Evolutionary conservation across 352 stramenopile genomes (phyloP), one percentile per base, ranked within the genome.

Genomic region (Elongisporangium prolatum): DNA sequence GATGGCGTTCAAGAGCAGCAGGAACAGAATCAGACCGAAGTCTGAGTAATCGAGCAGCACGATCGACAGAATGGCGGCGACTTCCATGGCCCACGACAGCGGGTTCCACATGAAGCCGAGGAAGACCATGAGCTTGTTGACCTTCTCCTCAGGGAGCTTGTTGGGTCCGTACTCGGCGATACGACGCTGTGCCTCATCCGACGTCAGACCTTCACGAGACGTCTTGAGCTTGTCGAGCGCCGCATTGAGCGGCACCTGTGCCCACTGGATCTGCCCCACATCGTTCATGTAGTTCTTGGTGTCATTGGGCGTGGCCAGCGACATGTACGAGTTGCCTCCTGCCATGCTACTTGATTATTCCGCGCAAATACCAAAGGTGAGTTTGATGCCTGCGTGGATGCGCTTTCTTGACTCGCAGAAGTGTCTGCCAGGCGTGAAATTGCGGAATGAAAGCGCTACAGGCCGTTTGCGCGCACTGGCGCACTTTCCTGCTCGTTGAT

Each of bases 151-250:
- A 13, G 84, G 84, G 6, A 94, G 74, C 69, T 89, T 87, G 79
- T 94, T 94, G 1, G 83, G 79, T 17, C 85, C 85, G 55, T 91
- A 89, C 67, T 91, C 75, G 54, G 72, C 70, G 47, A 92, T 67
- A 60, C 82, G 82, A 65, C 77, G 82, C 59, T 90, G 68, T 18
- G 85, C 85, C 60, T 94, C 85, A 25, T 80, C 72, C n/a, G 72
- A 78, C 20, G 79, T 92, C 13, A 95, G 63, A 40, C 85, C 85
- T 50, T 89, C 70, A 17, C 79, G 77, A 6, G 75, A 73, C 52
- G 83, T 72, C 69, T 86, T 89, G 63, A 93, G 77, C 72, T 92
- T 91, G 73, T 92, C 83, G 13, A 95, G 70, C 50, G 83, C 83
- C 5, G 79, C 83, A 65, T 95, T 90, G 20, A 91, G 72, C 18